phyloP scores from a whole-genome alignment of 352 stramenopile genomes.

The Globisporangium echinulatum region DNA sequence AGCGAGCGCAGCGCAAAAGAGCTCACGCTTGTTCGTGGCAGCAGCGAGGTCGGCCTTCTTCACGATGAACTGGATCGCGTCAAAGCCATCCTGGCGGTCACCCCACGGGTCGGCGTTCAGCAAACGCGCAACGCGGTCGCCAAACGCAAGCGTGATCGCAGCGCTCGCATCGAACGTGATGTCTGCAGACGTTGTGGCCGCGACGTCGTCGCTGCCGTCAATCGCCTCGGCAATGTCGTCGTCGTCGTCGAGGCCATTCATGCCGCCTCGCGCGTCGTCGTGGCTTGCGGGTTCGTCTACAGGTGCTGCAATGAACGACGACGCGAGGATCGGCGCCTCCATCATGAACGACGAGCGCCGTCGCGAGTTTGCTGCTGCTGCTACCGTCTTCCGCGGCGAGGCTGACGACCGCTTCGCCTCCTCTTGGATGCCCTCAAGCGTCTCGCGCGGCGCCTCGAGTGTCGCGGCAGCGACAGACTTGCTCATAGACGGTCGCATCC shows the following conservation, averaged over 20 bases:
- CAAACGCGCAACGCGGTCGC: slow-evolving; percentile 59
- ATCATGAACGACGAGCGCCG: slow-evolving; percentile 15
- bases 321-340: slow-evolving; percentile 62
- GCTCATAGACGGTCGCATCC: not conserved
- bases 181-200: not conserved
- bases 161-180: slow-evolving; percentile 54
- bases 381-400: slow-evolving; percentile 12
- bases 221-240: slow-evolving; percentile 7
- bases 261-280: slow-evolving; percentile 10
- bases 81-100: slow-evolving; percentile 73
- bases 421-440: slow-evolving; percentile 41
- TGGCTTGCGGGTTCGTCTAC: slow-evolving; percentile 13
- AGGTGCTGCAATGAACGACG: slow-evolving; percentile 19
- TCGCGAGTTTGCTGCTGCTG: slow-evolving; percentile 2
- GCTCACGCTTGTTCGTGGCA: slow-evolving; percentile 31
- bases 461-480: not conserved
- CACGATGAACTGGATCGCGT: slow-evolving; percentile 55
- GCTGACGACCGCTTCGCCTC: slow-evolving; percentile 14
- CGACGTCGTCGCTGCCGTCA: too few relatives aligned
- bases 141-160: slow-evolving; percentile 61
- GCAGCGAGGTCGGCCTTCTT: slow-evolving; percentile 55
- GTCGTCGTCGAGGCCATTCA: not conserved
- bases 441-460: slow-evolving; percentile 7
- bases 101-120: slow-evolving; percentile 71
- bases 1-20: slow-evolving; percentile 60